Evolutionary conservation across 1,284 basidiomycete genomes (phyloP).

Genomic region (Fomitopsis palustris): DNA sequence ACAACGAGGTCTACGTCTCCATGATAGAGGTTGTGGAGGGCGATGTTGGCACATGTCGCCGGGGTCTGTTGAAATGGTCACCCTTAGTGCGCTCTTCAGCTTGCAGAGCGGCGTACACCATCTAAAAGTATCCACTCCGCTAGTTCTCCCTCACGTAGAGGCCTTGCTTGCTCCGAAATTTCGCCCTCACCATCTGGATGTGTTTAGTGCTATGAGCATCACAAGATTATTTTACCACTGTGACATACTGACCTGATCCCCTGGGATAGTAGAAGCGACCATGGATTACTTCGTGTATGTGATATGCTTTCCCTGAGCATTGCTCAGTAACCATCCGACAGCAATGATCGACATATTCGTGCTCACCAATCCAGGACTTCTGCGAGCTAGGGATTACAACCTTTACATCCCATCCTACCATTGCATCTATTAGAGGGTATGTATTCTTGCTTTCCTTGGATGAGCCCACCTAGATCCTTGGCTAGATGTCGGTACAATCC

Average conservation of each 20-base stretch:
- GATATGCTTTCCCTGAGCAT: constrained; percentile 72
- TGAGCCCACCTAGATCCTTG: constrained; percentile 51
- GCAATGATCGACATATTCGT: background rate
- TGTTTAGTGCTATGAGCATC: too few species aligned
- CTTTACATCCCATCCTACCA: constrained; percentile 77
- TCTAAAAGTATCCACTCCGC: constrained; percentile 89
- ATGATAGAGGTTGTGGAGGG: constrained; percentile 82
- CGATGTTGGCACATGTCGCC: constrained; percentile 88
- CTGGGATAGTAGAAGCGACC: constrained; percentile 84
- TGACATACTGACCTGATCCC: constrained; percentile 40
- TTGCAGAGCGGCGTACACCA: constrained; percentile 51
- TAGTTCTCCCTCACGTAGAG: constrained; percentile 70
- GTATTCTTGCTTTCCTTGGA: background rate
- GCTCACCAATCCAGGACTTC: constrained; percentile 84
- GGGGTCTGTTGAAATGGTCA: constrained; percentile 59
- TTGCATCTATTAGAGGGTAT: constrained; percentile 3
- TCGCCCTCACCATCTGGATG: constrained; percentile 71
- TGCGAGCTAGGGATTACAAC: constrained; percentile 88
- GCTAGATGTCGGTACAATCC: constrained; percentile 72
- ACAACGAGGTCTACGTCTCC: constrained; percentile 84
- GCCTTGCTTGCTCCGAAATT: constrained; percentile 54
- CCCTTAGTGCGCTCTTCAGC: background rate
- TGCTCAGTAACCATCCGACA: background rate
- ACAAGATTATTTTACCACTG: constrained; percentile 1
- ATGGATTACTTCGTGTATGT: constrained; percentile 74